These are phyloP conservation scores for Amaranthus tricolor DNA, from an alignment of 179 eudicot species.

Conservation along the genomic window DNA sequence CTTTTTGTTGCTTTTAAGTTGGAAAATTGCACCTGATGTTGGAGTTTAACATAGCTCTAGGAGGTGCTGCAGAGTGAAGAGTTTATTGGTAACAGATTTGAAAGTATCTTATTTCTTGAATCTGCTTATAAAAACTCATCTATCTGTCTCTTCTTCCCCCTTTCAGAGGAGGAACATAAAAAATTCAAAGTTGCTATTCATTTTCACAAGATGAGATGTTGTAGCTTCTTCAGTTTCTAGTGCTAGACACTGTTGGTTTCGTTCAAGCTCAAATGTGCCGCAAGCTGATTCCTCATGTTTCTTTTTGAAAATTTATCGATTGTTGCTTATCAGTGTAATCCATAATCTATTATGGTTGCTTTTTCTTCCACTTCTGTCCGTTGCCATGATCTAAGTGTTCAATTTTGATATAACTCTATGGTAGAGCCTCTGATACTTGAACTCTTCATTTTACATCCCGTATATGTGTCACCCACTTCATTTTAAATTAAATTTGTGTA, in stretches of 20 bases:
- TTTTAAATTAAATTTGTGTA: too few species aligned
- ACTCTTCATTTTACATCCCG: too few species aligned
- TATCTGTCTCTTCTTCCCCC: neutral
- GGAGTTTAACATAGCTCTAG: neutral
- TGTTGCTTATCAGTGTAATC: neutral
- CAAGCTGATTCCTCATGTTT: neutral
- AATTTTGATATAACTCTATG: neutral
- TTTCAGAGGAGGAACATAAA: neutral
- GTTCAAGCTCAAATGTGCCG: too few species aligned
- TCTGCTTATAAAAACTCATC: neutral
- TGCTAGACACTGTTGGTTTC: neutral
- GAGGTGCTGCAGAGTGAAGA: neutral
- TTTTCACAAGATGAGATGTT: neutral
- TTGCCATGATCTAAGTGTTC: neutral
- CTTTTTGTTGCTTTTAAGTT: too few species aligned
- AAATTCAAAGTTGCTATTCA: neutral
- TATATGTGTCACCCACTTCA: too few species aligned
- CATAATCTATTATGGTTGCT: neutral
- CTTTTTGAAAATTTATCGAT: neutral
- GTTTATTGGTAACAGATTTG: too few species aligned
- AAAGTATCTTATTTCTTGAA: too few species aligned
- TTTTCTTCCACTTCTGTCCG: neutral
- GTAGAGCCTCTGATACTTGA: too few species aligned
- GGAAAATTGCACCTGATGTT: neutral
- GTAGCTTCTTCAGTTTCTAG: neutral